Conservation (phyloP, 257 asterid species). For the Lavandula angustifolia region DNA sequence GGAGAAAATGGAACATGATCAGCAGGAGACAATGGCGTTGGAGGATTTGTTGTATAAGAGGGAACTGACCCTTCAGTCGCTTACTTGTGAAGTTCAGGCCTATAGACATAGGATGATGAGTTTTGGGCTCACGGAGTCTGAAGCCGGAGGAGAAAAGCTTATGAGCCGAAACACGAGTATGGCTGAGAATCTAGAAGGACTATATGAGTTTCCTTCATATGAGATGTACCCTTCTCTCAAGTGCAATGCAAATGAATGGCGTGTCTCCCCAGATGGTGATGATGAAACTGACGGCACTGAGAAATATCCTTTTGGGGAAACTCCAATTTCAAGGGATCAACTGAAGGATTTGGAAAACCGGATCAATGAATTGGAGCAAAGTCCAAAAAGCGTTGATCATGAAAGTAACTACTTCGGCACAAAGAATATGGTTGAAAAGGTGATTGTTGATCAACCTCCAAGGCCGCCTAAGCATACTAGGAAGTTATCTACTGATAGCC, state of each 20-base stretch:
- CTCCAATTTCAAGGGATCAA: conserved; percentile 59
- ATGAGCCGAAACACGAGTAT: conserved; percentile 50
- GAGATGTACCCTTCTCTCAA: conserved; percentile 82
- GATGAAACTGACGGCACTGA: conserved; percentile 68
- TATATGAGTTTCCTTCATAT: conserved; percentile 48
- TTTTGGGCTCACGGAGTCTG: conserved; percentile 72
- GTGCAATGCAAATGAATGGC: conserved; percentile 63
- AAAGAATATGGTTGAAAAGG: conserved; percentile 71
- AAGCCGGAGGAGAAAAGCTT: conserved; percentile 46
- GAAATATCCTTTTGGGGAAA: conserved; percentile 73
- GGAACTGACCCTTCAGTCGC: conserved; percentile 77
- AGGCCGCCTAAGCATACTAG: conserved; percentile 56
- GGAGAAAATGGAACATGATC: conserved; percentile 94
- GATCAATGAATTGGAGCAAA: conserved; percentile 75
- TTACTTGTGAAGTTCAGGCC: conserved; percentile 79
- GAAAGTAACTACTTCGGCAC: conserved; percentile 54
- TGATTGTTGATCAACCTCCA: conserved; percentile 75
- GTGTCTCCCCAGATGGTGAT: conserved; percentile 48
- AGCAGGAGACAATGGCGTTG: conserved; percentile 62
- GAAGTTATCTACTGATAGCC: conserved; percentile 17
- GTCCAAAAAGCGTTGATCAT: conserved; percentile 61
- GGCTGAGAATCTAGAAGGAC: conserved; percentile 51
- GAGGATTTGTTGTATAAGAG: conserved; percentile 90
- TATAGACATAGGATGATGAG: conserved; percentile 91
- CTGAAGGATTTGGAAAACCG: conserved; percentile 71